Evolutionary conservation across 1,284 basidiomycete genomes (phyloP).

Genomic region (Pascua guehoae): DNA sequence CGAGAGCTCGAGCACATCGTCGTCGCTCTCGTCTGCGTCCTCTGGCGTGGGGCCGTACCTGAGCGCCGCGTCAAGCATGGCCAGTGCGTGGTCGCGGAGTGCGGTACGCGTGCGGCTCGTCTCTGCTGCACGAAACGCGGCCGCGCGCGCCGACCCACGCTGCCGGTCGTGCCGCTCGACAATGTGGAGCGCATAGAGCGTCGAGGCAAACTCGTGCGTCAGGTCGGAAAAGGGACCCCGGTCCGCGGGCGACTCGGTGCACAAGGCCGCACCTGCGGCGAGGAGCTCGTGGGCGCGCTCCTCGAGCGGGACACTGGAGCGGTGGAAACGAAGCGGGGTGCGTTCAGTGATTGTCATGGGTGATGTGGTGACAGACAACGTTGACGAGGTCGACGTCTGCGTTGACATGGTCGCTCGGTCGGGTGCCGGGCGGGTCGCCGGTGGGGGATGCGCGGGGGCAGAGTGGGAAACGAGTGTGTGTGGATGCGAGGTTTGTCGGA

Average conservation of each 20-base stretch:
- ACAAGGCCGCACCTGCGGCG: conserved; percentile 6
- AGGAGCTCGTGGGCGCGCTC: conserved; percentile 13
- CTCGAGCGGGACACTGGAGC: conserved; percentile 6
- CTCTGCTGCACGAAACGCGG: conserved; percentile 14
- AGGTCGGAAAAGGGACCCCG: conserved; percentile 4
- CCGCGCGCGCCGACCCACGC: conserved; percentile 16
- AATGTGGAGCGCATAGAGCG: conserved; percentile 19
- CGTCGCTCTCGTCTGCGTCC: conserved; percentile 17
- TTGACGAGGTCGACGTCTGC: too few relatives aligned
- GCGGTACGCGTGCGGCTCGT: conserved; percentile 12
- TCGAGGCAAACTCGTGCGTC: conserved; percentile 17
- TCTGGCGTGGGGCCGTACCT: conserved; percentile 7
- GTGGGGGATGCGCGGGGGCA: too few relatives aligned
- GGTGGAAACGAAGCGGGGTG: conserved; percentile 3
- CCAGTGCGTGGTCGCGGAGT: conserved; percentile 13
- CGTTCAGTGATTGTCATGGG: conserved; percentile 10
- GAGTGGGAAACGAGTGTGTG: too few relatives aligned
- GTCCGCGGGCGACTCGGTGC: background rate
- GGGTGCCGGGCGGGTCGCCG: too few relatives aligned
- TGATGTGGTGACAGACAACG: background rate
- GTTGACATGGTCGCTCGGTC: too few relatives aligned
- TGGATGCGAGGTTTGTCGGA: too few relatives aligned
- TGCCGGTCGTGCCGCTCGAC: conserved; percentile 20
- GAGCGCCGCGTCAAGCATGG: conserved; percentile 15
- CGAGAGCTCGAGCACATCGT: conserved; percentile 16